Evolutionary conservation across 2,329 filamentous ascomycete genomes (phyloP).

Genomic region (Trichoderma sp.): DNA sequence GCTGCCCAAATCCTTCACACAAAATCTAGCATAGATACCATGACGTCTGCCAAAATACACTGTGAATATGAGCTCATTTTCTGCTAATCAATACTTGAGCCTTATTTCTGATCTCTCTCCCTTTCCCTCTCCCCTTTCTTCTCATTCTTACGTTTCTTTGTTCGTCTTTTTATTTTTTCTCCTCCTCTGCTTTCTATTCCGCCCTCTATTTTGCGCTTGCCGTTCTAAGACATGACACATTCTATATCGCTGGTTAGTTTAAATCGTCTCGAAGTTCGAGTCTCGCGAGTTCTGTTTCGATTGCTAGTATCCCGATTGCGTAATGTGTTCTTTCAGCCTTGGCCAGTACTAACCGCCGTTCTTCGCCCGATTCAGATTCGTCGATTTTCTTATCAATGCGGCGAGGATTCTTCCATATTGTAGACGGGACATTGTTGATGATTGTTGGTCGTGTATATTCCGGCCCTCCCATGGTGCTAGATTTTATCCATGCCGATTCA

Average conservation of each 20-base stretch:
- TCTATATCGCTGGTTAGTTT: conserved; percentile 6
- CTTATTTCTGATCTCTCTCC: neutral
- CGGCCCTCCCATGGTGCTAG: conserved; percentile 69
- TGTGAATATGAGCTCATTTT: neutral
- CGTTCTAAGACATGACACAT: neutral
- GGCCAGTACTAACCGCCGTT: conserved; percentile 55
- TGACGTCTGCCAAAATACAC: neutral
- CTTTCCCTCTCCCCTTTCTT: no score
- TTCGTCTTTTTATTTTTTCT: neutral
- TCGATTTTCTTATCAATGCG: conserved; percentile 52
- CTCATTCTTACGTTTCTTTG: neutral
- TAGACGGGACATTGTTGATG: conserved; percentile 35
- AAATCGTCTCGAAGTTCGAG: conserved; percentile 46
- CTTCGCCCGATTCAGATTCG: conserved; percentile 42
- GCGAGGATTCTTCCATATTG: conserved; percentile 50
- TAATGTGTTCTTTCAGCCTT: conserved; percentile 65
- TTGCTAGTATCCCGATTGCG: conserved; percentile 73
- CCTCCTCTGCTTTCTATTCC: neutral
- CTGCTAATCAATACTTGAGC: neutral
- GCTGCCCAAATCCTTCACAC: neutral
- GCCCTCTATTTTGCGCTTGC: neutral
- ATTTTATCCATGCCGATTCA: conserved; percentile 78
- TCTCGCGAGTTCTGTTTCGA: conserved; percentile 71
- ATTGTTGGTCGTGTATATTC: conserved; percentile 58
- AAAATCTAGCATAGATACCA: neutral